Percentiles rank a stretch among this genome's conserved stretches.
These are phyloP conservation scores for Aspergillus neoniger DNA, from an alignment of 2,329 filamentous ascomycete genomes.

Conservation along the genomic window DNA sequence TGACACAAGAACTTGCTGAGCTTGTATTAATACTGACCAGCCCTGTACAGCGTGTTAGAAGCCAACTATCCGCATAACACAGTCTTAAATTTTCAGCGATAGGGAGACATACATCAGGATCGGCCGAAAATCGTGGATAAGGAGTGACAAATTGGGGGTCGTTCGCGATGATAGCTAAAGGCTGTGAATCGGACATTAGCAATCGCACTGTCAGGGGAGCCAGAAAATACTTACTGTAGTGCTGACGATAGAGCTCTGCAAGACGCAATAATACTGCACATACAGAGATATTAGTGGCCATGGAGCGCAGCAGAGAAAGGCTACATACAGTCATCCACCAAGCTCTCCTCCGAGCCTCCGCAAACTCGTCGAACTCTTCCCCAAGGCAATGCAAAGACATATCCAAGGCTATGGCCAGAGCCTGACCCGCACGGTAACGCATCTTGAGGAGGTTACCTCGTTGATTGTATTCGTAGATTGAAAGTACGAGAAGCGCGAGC, in stretches of 20 bases:
- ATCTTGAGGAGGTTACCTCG: slow-evolving; percentile 50
- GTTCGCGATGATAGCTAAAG: slow-evolving; percentile 46
- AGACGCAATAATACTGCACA: slow-evolving; percentile 46
- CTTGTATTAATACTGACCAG: slow-evolving; percentile 47
- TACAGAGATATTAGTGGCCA: slow-evolving; percentile 2
- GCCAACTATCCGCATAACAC: not conserved
- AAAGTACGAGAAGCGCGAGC: slow-evolving; percentile 45
- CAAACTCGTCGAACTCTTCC: slow-evolving; percentile 37
- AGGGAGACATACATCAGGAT: slow-evolving; percentile 40
- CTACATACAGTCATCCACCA: slow-evolving; percentile 52
- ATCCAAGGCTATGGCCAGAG: slow-evolving; percentile 46
- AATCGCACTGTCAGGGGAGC: too few relatives aligned
- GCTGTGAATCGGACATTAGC: slow-evolving; percentile 30
- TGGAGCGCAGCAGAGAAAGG: not conserved
- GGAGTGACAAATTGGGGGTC: slow-evolving; percentile 47
- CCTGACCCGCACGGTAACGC: slow-evolving; percentile 48
- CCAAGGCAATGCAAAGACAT: slow-evolving; percentile 43
- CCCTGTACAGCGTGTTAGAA: slow-evolving; percentile 33
- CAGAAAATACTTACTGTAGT: slow-evolving; percentile 38
- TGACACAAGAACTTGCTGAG: slow-evolving; percentile 46
- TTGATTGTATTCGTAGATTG: slow-evolving; percentile 49
- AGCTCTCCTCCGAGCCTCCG: slow-evolving; percentile 46
- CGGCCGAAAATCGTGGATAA: slow-evolving; percentile 43
- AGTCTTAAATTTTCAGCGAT: not conserved
- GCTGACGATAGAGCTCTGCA: slow-evolving; percentile 49